Conservation (phyloP, 345 rosid species). For the Rubroshorea leprosula region DNA sequence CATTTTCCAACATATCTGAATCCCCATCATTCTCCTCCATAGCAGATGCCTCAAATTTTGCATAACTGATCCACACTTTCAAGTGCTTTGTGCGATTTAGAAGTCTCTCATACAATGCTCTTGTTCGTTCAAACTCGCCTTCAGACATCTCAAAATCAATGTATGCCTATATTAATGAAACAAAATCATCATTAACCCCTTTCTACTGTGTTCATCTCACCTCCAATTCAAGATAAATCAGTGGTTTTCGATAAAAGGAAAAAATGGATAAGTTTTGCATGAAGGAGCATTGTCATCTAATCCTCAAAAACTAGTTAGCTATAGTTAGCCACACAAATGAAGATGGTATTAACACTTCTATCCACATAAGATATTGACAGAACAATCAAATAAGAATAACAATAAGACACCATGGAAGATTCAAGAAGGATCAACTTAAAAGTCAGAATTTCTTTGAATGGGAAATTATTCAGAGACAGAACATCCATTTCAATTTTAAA, state of each 20-base stretch:
- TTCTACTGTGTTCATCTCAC: neutral
- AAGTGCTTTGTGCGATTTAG: conserved; percentile 83
- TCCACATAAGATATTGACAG: too few species aligned
- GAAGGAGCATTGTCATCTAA: too few species aligned
- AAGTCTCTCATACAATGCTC: conserved; percentile 67
- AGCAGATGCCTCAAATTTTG: conserved; percentile 77
- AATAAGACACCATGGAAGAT: too few species aligned
- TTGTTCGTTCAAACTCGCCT: conserved; percentile 65
- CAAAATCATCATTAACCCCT: conserved; percentile 1
- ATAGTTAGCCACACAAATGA: too few species aligned
- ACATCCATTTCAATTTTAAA: too few species aligned
- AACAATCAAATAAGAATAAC: too few species aligned
- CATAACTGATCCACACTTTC: conserved; percentile 94
- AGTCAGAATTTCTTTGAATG: too few species aligned
- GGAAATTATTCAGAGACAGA: too few species aligned
- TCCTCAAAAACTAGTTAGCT: too few species aligned
- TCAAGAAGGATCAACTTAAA: too few species aligned
- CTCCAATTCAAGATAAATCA: neutral
- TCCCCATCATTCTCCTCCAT: conserved; percentile 29
- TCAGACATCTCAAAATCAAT: conserved; percentile 81
- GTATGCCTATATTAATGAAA: conserved; percentile 57
- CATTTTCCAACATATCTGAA: conserved; percentile 19
- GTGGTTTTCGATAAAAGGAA: neutral
- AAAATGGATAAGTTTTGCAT: too few species aligned
- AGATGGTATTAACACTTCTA: too few species aligned